A percentile compares a stretch with the other conserved stretches of the same genome.
phyloP scores from a whole-genome alignment of 2,329 filamentous ascomycete genomes.

The Trichophyton mentagrophytes region DNA sequence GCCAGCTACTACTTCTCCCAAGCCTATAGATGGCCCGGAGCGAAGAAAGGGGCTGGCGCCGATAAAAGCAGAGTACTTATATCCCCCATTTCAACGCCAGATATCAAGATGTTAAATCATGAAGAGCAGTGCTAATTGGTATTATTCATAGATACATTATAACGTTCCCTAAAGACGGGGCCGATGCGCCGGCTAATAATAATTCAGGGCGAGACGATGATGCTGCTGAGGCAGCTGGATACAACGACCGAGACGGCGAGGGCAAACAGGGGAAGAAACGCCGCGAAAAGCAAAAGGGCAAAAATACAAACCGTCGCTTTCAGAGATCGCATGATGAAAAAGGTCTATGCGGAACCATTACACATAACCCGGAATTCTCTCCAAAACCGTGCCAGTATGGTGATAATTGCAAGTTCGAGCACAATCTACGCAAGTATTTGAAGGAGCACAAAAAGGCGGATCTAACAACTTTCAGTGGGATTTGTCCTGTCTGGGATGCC shows the following conservation, averaged over 20 bases:
- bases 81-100: background rate
- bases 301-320: slow-evolving; percentile 74
- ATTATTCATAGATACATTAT: slow-evolving; percentile 22
- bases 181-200: slow-evolving; percentile 24
- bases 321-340: slow-evolving; percentile 66
- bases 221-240: slow-evolving; percentile 45
- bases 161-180: slow-evolving; percentile 14
- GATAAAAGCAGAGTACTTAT: slow-evolving; percentile 57
- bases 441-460: slow-evolving; percentile 69
- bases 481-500: slow-evolving; percentile 69
- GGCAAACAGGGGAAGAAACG: slow-evolving; percentile 23
- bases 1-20: slow-evolving; percentile 16
- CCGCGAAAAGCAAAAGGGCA: slow-evolving; percentile 50
- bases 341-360: slow-evolving; percentile 63
- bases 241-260: slow-evolving; percentile 28
- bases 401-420: slow-evolving; percentile 66
- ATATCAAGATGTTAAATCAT: background rate
- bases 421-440: slow-evolving; percentile 77
- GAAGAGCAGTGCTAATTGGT: background rate
- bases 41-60: slow-evolving; percentile 49
- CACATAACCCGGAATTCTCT: slow-evolving; percentile 65
- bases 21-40: slow-evolving; percentile 20
- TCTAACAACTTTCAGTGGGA: slow-evolving; percentile 58
- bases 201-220: slow-evolving; percentile 35
- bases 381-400: slow-evolving; percentile 63